These are phyloP conservation scores for Huntiella savannae DNA, from an alignment of 2,329 filamentous ascomycete genomes.

Conservation along the genomic window DNA sequence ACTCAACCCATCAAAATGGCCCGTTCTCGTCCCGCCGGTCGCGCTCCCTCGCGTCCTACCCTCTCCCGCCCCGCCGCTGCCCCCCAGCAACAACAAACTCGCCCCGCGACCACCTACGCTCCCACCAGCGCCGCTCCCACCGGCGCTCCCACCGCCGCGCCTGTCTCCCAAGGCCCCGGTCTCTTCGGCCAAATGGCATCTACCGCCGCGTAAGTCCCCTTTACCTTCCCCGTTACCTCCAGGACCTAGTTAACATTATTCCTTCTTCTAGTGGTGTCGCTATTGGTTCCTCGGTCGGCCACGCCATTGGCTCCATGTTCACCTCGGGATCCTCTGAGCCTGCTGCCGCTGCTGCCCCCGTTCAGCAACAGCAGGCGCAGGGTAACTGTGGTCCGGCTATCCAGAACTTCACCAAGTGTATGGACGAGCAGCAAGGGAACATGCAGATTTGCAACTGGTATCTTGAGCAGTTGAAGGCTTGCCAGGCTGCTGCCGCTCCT, in stretches of 20 bases:
- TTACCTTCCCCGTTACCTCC: neutral
- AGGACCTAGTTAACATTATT: neutral
- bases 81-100: constrained; percentile 40
- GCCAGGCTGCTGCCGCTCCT: constrained; percentile 10
- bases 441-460: constrained; percentile 97
- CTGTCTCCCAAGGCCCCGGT: constrained; percentile 51
- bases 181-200: constrained; percentile 94
- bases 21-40: constrained; percentile 52
- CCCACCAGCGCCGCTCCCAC: constrained; percentile 26
- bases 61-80: constrained; percentile 32
- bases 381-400: constrained; percentile 60
- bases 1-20: constrained; percentile 36
- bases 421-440: constrained; percentile 88
- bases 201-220: constrained; percentile 75
- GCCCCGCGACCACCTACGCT: constrained; percentile 49
- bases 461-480: constrained; percentile 58
- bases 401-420: constrained; percentile 77
- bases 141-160: constrained; percentile 26
- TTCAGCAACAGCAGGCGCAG: constrained; percentile 32
- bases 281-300: constrained; percentile 84
- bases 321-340: constrained; percentile 38
- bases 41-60: constrained; percentile 48
- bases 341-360: constrained; percentile 25
- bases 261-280: constrained; percentile 61
- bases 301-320: constrained; percentile 84